Percentiles rank a stretch among this genome's conserved stretches.
Conservation (phyloP, 2,329 filamentous ascomycete species). For the Claviceps lovelessii region DNA sequence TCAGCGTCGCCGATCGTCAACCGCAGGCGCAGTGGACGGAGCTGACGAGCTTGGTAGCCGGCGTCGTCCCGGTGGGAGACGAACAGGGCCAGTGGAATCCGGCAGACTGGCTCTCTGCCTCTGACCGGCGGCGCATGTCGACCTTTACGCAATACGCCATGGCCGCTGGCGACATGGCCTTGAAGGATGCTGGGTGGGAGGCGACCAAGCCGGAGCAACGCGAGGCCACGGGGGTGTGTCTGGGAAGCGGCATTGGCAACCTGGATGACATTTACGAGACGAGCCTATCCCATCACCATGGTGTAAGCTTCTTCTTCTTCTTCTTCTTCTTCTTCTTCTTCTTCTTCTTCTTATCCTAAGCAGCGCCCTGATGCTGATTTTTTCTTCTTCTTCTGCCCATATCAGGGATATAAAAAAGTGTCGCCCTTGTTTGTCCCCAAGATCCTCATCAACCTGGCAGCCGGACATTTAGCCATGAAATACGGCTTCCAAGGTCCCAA, state of each 20-base stretch:
- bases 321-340: background rate
- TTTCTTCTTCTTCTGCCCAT: background rate
- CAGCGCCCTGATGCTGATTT: background rate
- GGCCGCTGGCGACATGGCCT: slow-evolving; percentile 71
- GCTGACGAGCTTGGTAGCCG: slow-evolving; percentile 75
- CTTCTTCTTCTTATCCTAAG: background rate
- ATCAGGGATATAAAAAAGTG: slow-evolving; percentile 77
- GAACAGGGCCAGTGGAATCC: slow-evolving; percentile 34
- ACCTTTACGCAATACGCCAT: slow-evolving; percentile 83
- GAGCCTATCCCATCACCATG: slow-evolving; percentile 58
- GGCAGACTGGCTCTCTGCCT: slow-evolving; percentile 37
- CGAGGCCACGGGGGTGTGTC: slow-evolving; percentile 73
- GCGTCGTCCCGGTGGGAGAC: slow-evolving; percentile 49
- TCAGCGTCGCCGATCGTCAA: slow-evolving; percentile 50
- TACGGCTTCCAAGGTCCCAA: slow-evolving; percentile 84
- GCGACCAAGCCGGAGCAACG: slow-evolving; percentile 45
- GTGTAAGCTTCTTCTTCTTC: slow-evolving; percentile 33
- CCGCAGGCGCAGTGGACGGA: slow-evolving; percentile 47
- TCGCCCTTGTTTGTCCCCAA: slow-evolving; percentile 88
- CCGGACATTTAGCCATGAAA: slow-evolving; percentile 87
- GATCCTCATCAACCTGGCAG: slow-evolving; percentile 85
- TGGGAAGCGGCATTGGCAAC: slow-evolving; percentile 92
- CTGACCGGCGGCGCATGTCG: slow-evolving; percentile 67
- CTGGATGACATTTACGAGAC: slow-evolving; percentile 82
- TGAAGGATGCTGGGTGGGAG: slow-evolving; percentile 68